Evolutionary conservation across 1,284 basidiomycete genomes (phyloP).

Genomic region (Thecaphora frezii): DNA sequence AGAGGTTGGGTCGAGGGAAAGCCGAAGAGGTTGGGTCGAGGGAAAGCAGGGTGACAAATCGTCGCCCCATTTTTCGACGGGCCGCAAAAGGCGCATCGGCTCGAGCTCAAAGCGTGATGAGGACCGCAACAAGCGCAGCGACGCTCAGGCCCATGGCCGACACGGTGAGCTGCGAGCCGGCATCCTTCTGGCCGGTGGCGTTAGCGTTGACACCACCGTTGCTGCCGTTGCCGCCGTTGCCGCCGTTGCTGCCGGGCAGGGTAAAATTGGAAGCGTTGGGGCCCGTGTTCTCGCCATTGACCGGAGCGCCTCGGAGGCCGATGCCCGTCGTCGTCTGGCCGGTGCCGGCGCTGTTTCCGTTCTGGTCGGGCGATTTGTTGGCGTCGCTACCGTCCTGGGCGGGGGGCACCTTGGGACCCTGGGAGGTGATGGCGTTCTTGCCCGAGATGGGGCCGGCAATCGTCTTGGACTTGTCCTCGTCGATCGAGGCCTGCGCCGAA

Average conservation of each 20-base stretch:
- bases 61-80: no score
- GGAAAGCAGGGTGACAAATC: no score
- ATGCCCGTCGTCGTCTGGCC: conserved; percentile 19
- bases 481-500: conserved; percentile 21
- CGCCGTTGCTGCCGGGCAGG: conserved; percentile 5
- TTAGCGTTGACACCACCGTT: conserved; percentile 3
- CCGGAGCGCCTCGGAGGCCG: background rate
- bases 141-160: background rate
- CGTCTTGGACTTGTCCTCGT: conserved; percentile 10
- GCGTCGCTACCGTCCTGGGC: conserved; percentile 20
- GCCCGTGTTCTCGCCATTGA: conserved; percentile 6
- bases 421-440: conserved; percentile 33
- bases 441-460: conserved; percentile 29
- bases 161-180: background rate
- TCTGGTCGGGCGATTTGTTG: conserved; percentile 20
- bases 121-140: background rate
- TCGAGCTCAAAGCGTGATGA: background rate
- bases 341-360: conserved; percentile 14
- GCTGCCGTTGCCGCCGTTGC: conserved; percentile 2
- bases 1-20: no score
- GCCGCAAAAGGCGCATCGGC: background rate
- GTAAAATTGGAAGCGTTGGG: conserved; percentile 21
- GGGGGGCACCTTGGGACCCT: conserved; percentile 34
- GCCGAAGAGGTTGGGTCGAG: no score
- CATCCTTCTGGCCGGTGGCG: conserved; percentile 3